Percentiles rank a stretch among this genome's conserved stretches.
These are phyloP conservation scores for Mycena maculata DNA, from an alignment of 768 basidiomycete genomes.

Conservation along the genomic window DNA sequence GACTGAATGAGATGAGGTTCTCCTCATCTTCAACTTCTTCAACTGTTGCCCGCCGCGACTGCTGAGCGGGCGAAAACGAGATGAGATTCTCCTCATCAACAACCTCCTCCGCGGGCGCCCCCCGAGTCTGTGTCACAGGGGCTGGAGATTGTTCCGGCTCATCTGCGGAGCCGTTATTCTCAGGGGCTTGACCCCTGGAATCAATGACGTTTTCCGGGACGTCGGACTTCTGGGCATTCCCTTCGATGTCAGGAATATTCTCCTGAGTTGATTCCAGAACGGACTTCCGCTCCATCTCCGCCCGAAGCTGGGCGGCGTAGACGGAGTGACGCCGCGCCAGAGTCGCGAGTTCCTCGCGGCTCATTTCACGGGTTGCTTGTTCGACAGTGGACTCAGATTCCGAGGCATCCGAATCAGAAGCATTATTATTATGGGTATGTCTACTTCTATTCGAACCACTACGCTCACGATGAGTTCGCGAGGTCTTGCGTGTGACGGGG, in stretches of 20 bases:
- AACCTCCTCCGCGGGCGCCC: too few relatives aligned
- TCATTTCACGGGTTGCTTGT: neutral
- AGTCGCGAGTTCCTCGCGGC: neutral
- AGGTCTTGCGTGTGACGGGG: slow-evolving; percentile 1
- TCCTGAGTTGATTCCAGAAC: neutral
- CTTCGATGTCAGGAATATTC: neutral
- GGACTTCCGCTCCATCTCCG: neutral
- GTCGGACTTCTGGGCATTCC: too few relatives aligned
- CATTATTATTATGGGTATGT: neutral
- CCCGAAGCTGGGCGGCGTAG: neutral
- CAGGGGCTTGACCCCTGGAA: neutral
- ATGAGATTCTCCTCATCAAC: too few relatives aligned
- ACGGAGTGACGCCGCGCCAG: neutral
- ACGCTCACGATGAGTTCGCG: slow-evolving; percentile 10
- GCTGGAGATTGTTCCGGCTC: neutral
- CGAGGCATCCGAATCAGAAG: neutral
- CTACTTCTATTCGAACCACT: neutral
- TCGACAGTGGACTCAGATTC: neutral
- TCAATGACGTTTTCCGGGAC: neutral
- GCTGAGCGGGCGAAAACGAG: too few relatives aligned
- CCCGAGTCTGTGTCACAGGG: neutral
- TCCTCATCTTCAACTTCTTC: neutral
- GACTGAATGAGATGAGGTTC: neutral
- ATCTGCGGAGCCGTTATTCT: neutral
- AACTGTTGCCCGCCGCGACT: neutral